Conservation (phyloP, 139 green algal species). For the Chlorella sp. region DNA sequence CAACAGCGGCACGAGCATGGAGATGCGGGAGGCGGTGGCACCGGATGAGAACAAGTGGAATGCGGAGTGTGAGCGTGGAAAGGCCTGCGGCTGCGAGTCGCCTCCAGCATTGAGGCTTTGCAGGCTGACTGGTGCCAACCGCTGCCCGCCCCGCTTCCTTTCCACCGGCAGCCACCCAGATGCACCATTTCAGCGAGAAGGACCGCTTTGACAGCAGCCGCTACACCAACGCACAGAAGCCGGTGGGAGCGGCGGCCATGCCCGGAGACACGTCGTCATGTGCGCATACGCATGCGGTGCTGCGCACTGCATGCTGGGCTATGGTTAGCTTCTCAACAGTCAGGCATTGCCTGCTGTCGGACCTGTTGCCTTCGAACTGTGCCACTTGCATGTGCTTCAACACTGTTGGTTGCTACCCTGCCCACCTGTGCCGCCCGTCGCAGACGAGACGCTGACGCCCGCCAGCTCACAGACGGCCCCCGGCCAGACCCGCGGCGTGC, state of each 20-base stretch:
- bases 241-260: background rate
- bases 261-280: constrained; percentile 9
- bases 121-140: too few species aligned
- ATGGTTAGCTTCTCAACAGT: too few species aligned
- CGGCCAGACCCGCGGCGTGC: constrained; percentile 6
- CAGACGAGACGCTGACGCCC: background rate
- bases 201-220: constrained; percentile 7
- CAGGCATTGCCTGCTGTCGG: background rate
- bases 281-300: background rate
- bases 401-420: background rate
- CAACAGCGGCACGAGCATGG: constrained; percentile 9
- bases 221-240: constrained; percentile 13
- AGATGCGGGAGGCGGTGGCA: constrained; percentile 28
- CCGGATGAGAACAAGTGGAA: background rate
- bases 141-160: background rate
- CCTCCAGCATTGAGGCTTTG: too few species aligned
- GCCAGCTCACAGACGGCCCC: background rate
- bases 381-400: too few species aligned
- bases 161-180: constrained; percentile 10
- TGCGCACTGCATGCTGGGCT: too few species aligned
- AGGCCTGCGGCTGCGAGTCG: too few species aligned
- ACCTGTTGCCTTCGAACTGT: too few species aligned
- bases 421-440: too few species aligned
- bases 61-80: background rate
- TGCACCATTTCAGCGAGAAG: constrained; percentile 36